Conservation (phyloP, 2,329 filamentous ascomycete species). For the Colletotrichum truncatum region DNA sequence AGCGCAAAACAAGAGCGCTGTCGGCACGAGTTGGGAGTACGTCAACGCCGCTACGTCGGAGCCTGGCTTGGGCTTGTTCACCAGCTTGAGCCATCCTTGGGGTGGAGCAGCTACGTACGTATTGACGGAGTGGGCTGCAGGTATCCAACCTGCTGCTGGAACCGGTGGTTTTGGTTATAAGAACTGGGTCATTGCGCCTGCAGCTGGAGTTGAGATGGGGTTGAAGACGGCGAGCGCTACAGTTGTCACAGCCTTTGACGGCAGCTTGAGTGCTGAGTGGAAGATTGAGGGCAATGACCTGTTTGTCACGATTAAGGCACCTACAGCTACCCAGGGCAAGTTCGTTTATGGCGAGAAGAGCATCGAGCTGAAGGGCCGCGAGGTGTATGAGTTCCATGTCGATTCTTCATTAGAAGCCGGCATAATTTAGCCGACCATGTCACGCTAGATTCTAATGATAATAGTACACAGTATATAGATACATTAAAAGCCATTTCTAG, state of each 20-base stretch:
- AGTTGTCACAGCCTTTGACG: slow-evolving; percentile 37
- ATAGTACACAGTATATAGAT: too few relatives aligned
- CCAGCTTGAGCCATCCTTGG: slow-evolving; percentile 54
- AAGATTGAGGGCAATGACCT: slow-evolving; percentile 6
- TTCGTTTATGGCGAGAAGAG: slow-evolving; percentile 20
- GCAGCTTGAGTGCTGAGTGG: slow-evolving; percentile 36
- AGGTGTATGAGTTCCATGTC: slow-evolving; percentile 23
- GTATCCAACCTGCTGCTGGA: slow-evolving; percentile 32
- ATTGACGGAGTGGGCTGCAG: slow-evolving; percentile 45
- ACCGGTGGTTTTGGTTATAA: slow-evolving; percentile 34
- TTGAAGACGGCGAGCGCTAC: slow-evolving; percentile 36
- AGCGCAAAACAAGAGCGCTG: slow-evolving; percentile 37
- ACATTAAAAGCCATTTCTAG: too few relatives aligned
- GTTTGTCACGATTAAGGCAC: slow-evolving; percentile 26
- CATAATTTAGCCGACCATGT: neutral
- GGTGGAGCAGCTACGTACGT: slow-evolving; percentile 55
- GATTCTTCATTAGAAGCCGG: slow-evolving; percentile 1
- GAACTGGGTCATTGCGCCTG: slow-evolving; percentile 39
- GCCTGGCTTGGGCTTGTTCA: slow-evolving; percentile 52
- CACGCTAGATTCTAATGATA: neutral
- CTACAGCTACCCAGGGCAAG: slow-evolving; percentile 14
- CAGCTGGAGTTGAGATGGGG: slow-evolving; percentile 36
- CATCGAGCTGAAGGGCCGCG: slow-evolving; percentile 11
- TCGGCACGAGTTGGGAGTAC: slow-evolving; percentile 56
- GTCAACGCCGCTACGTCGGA: slow-evolving; percentile 43